Base-by-base conservation (phyloP, 1,139 yeast genomes). In the Trichomonascaceae sp. region DNA sequence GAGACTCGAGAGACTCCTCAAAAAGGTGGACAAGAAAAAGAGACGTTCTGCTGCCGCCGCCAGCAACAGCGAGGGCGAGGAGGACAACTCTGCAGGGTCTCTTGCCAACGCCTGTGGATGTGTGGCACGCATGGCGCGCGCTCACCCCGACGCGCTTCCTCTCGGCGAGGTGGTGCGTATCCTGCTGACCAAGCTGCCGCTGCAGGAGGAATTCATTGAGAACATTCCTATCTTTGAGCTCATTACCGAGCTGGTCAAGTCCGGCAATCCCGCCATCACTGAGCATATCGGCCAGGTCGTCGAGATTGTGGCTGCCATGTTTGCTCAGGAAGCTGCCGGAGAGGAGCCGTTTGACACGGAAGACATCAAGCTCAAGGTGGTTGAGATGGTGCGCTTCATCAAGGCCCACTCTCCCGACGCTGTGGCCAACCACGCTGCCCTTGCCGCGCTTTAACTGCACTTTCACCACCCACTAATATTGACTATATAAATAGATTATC, bases 21-120 rank as follows among this genome's bases (percentile, higher is more conserved):
- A 69, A 51, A 79, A 78, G 59, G 82, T 85, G 34, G 92, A 80
- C 54, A 73, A 71, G 44, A 64, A 65, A 36, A 64, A 67, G 47
- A 42, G 50, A 22, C 55, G 59, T 35, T 36, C 42, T 13, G 37
- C 34, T 17, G 60, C 64, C 39, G n/a, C n/a, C n/a, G n/a, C n/a
- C n/a, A n/a, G n/a, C n/a, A n/a, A n/a, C n/a, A 69, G 67, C 39
- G 72, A 65, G 37, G 92, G 78, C 44, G 93, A 81, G 56, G 71
- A 82, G 32, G 94, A 85, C 45, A 80, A 75, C 41, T 72, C 82
- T 45, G 76, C 79, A 59, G 72, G 96, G 60, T 75, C 93, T 11
- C 73, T 75, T 47, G 94, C 97, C 42, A 89, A 89, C 57, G 94
- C 95, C 5, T 80, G 93, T 58, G 99, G 99, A 31, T 89, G 98